Base-by-base conservation (phyloP, 768 basidiomycete species). In the Mycena epipterygia region DNA sequence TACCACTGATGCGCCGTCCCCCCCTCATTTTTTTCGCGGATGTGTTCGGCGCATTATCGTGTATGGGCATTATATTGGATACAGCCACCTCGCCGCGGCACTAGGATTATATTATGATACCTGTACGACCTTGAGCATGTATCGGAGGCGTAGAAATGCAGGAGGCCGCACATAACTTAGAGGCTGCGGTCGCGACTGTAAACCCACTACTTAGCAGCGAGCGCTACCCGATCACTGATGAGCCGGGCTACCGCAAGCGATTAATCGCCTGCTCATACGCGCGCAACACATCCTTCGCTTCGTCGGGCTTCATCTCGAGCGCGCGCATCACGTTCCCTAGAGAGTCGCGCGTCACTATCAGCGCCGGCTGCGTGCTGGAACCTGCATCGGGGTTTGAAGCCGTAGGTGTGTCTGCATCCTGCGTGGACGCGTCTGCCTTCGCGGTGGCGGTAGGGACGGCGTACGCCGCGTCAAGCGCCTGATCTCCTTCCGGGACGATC, bases 401-500 rank as follows among this genome's bases (percentile, higher is more conserved):
- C 11, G 17, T 13, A 35, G 9, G 42, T 12, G 76, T 69, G 57
- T 66, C 51, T 37, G 77, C 77, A 48, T 79, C 71, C 5, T 75
- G 29, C 19, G 25, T 64, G 32, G 19, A 32, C 8, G 23, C 23
- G 25, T 48, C 13, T 25, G 23, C 23, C n/a, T 46, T n/a, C 44
- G 23, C 27, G 2, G 56, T 27, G 19, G 41, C 30, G 16, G 33
- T 25, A 2, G 56, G 19, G 17, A 44, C 33, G 21, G 65, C 33
- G 30, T 68, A 95, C 39, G 94, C 80, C 2, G 73, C 71, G 70
- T 95, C 91, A 27, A 95, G 86, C 25, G 82, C 80, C 57, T 81
- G 70, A 76, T 85, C 89, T 21, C 87, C 80, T 75, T 89, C 78
- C 3, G 93, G 90, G 14, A 87, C 81, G 53, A 95, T 88, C 35